These are phyloP conservation scores for Trametes elegans DNA, from an alignment of 768 basidiomycete genomes.

Conservation along the genomic window DNA sequence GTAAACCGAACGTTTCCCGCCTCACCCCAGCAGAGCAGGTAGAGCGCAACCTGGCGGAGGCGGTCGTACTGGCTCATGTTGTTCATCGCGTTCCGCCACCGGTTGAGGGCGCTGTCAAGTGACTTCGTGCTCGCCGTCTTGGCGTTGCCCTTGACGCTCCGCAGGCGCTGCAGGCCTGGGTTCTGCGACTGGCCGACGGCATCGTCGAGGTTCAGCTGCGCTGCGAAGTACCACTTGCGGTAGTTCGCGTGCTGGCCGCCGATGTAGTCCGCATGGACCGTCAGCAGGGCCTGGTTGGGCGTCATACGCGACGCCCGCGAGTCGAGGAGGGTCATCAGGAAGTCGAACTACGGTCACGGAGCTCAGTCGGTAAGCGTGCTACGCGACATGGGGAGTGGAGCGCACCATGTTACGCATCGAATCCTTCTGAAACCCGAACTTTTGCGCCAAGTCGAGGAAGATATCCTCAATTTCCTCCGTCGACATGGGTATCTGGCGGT, in stretches of 20 bases:
- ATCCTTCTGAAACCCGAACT: conserved; percentile 97
- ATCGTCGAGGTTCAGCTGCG: conserved; percentile 98
- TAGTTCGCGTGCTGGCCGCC: conserved; percentile 99
- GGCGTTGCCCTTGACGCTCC: conserved; percentile 70
- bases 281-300: conserved; percentile 92
- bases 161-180: conserved; percentile 86
- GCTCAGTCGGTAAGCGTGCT: conserved; percentile 13
- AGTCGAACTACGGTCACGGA: conserved; percentile 73
- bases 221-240: conserved; percentile 99
- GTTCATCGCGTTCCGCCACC: conserved; percentile 99
- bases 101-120: conserved; percentile 87
- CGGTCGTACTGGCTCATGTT: conserved; percentile 99
- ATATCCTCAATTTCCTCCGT: conserved; percentile 99
- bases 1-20: conserved; percentile 96
- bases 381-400: conserved; percentile 5
- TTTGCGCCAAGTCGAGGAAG: conserved; percentile 95
- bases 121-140: conserved; percentile 67
- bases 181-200: conserved; percentile 95
- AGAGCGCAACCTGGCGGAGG: conserved; percentile 93
- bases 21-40: conserved; percentile 97
- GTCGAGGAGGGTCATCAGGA: conserved; percentile 96
- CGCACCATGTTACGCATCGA: conserved; percentile 92
- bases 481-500: conserved; percentile 92
- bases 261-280: conserved; percentile 98
- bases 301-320: conserved; percentile 98